Percentiles rank a stretch among this genome's conserved stretches.
Evolutionary conservation across 2,329 filamentous ascomycete species (phyloP).

Genomic region (Elsinoe perseae): DNA sequence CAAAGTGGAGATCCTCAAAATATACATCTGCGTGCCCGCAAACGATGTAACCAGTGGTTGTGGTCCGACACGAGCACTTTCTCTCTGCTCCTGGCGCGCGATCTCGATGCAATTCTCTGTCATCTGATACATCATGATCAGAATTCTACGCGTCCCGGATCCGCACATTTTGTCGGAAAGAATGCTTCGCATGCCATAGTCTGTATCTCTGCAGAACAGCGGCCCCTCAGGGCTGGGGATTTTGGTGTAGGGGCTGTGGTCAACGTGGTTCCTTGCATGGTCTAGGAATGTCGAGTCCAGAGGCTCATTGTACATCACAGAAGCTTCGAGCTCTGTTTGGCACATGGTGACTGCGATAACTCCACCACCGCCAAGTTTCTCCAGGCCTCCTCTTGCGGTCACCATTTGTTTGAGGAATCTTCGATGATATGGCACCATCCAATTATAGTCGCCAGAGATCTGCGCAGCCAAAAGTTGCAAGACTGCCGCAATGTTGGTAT

Average conservation of each 20-base stretch:
- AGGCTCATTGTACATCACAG: background rate
- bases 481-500: slow-evolving; percentile 28
- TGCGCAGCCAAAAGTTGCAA: slow-evolving; percentile 27
- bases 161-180: background rate
- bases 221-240: background rate
- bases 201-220: background rate
- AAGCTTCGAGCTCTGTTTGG: slow-evolving; percentile 1
- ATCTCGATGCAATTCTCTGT: slow-evolving; percentile 4
- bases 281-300: background rate
- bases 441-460: slow-evolving; percentile 26
- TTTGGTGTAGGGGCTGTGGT: slow-evolving; percentile 11
- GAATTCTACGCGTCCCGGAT: background rate
- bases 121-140: background rate
- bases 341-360: slow-evolving; percentile 16
- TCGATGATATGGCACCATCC: slow-evolving; percentile 24
- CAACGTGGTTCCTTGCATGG: slow-evolving; percentile 7
- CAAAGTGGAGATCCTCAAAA: background rate
- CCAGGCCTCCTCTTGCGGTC: slow-evolving; percentile 25
- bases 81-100: background rate
- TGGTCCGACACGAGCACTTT: background rate
- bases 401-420: slow-evolving; percentile 27
- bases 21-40: background rate
- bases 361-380: slow-evolving; percentile 24
- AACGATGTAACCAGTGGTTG: background rate
- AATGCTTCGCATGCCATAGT: background rate